Base-by-base conservation (phyloP, 306 rosid genomes). In the Gastrolobium villosum region DNA sequence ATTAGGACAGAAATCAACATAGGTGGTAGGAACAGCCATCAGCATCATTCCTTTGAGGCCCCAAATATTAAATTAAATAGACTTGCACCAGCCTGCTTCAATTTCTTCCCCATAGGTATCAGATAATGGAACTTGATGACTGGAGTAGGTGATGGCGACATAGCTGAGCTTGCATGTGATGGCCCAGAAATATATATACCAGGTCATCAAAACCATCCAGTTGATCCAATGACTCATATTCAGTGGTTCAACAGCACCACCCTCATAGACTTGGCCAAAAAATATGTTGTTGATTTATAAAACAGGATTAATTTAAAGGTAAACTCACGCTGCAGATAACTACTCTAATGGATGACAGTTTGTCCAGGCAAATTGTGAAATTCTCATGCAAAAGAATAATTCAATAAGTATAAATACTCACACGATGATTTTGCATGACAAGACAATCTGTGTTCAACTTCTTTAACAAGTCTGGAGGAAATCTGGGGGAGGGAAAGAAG, bases 401-500 rank as follows among this genome's bases (percentile, higher is more conserved):
- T 68, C 32, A 65, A 37, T 40, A 32, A 59, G 14, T 61, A 50
- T 60, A 48, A 34, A 28, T 50, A 89, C 97, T 91, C 79, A 91
- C 99, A 37, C 10, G 78, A 78, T 95, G 98, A 81, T 89, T 89
- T 82, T 95, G 98, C 94, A 95, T 84, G 77, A 85, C 90, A 63
- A 95, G 81, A 79, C 99, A 95, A 70, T 95, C 97, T 70, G 88
- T 93, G 69, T 85, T 86, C 89, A 95, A 48, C 83, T 88, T 92
- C 76, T 76, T 52, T 64, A 93, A 84, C 82, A 95, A 87, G 52
- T 88, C 93, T 15, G 89, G 89, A 64, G 98, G 96, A 86, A 95
- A 95, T 75, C 99, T 95, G 88, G 49, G 74, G 63, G 76, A 62
- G 70, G 70, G 52, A 54, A 76, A 30, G 32, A 53, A 41, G 53